Evolutionary conservation across 176 grass and related monocot species (phyloP), one percentile per base, ranked within the genome.

Genomic region (Aegilops speltoides): DNA sequence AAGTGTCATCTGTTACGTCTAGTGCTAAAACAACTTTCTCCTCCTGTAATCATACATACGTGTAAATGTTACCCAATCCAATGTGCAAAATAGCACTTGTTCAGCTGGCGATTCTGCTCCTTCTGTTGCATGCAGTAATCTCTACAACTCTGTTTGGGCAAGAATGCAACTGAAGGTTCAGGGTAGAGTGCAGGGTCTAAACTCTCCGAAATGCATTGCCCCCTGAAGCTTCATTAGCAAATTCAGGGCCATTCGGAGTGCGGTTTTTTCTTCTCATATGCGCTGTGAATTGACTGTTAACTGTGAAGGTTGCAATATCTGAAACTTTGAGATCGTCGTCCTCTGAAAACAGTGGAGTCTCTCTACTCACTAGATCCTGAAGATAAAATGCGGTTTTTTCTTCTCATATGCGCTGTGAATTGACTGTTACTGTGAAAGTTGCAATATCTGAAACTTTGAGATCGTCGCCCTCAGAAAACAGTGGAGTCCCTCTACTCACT

Each of bases 21-120:
- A 76, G 36, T 77, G 29, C 13, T 77, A 64, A 64, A 31, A 43
- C 5, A 14, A 12, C 68, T 1, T 73, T 31, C 31, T 56, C n/a
- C 34, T 24, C n/a, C 5, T 82, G 86, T 85, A 77, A 88, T 85
- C 9, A 11, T 64, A 23, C 43, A 85, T 28, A 68, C 23, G 2
- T 91, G 81, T 85, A 81, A 84, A 85, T 91, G 24, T 26, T 54
- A 71, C 40, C 24, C 63, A 60, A 60, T 74, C 57, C 60, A 68
- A 84, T 33, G 14, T 68, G 32, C 16, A 20, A 50, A 79, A 57
- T 71, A 83, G 8, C 13, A 32, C 19, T 12, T 12, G 23, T 83
- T 43, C 24, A 72, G 10, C 38, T 54, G 15, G 8, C 28, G 6
- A 16, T 57, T 66, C 12, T 57, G 54, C 54, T 22, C 36, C 34